Base-by-base conservation (phyloP, 371 early-diverging fungal species). In the Phascolomyces articulosus region DNA sequence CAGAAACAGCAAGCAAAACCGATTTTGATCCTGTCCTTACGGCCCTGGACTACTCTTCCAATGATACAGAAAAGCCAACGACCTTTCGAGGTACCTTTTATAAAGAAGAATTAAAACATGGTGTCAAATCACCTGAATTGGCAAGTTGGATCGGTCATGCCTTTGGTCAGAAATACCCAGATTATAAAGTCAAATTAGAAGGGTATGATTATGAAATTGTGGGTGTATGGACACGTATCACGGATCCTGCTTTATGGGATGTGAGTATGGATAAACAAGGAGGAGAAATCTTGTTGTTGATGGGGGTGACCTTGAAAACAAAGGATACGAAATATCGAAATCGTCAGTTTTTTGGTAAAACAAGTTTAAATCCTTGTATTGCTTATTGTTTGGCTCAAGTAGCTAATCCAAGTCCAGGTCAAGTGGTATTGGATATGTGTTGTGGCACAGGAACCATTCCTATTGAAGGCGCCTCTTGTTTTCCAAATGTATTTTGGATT, bases 351-450 rank as follows among this genome's bases (percentile, higher is more conserved):
- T 67, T 75, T 28, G 82, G 82, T 11, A 57, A 72, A 34, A 82
- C 82, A 11, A 77, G 77, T 51, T 40, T 82, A 44, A 78, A 74
- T 63, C 75, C 82, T 24, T 64, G 65, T 47, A 78, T 82, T 53
- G 82, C 82, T 4, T 73, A 73, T 66, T 82, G 82, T 56, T 58
- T 82, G 48, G 67, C 64, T 8, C 49, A 63, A 18, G 11, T 78
- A 6, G 73, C 70, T 1, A 55, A 75, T 26, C 79, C 82, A 27
- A 44, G 65, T 49, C 70, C 77, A 20, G 82, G 82, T 0, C 67
- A 82, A 40, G 47, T 82, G 18, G 62, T 82, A 0, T 57, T 82
- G 23, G 82, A 82, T 60, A 78, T 78, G 74, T 82, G 82, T 34
- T 76, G 79, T 67, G 82, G 82, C 15, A 80, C 80, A 28, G 66